A percentile compares a stretch with the other conserved stretches of the same genome.
Conservation (phyloP, 257 asterid genomes). For the Marsdenia floribunda region DNA sequence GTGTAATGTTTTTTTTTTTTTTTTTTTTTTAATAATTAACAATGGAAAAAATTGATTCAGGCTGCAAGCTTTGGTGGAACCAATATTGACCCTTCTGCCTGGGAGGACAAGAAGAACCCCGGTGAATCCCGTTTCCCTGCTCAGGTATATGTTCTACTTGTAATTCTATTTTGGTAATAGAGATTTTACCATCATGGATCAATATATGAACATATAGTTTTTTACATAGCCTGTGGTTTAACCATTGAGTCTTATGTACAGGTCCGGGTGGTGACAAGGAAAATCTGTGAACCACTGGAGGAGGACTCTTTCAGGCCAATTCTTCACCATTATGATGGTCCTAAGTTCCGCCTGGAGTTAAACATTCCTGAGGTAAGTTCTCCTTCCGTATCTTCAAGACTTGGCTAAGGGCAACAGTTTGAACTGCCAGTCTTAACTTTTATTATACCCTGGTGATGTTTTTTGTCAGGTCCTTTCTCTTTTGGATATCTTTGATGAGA, state of each 20-base stretch:
- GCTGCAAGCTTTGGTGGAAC: slow-evolving; percentile 97
- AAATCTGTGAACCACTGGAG: slow-evolving; percentile 81
- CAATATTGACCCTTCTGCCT: slow-evolving; percentile 87
- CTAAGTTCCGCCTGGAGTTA: slow-evolving; percentile 92
- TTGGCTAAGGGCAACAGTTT: background rate
- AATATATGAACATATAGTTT: background rate
- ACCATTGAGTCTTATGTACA: slow-evolving; percentile 11
- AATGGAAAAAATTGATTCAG: slow-evolving; percentile 25
- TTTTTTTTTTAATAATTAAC: slow-evolving; percentile 3
- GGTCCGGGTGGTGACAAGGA: slow-evolving; percentile 82
- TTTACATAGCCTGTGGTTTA: background rate
- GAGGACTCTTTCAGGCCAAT: slow-evolving; percentile 97
- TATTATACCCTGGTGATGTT: background rate
- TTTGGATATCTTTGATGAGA: slow-evolving; percentile 74
- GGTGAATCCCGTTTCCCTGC: slow-evolving; percentile 97
- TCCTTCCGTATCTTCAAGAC: background rate
- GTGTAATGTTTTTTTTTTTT: background rate
- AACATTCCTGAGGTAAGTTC: slow-evolving; percentile 79
- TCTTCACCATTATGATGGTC: slow-evolving; percentile 97
- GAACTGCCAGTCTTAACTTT: background rate
- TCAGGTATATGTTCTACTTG: slow-evolving; percentile 47
- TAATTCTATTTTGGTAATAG: too few species aligned
- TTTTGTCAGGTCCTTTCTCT: slow-evolving; percentile 72
- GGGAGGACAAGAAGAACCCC: slow-evolving; percentile 95
- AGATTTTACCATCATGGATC: background rate